phyloP scores from a whole-genome alignment of 2,329 filamentous ascomycete species.

The Amylocarpus encephaloides region DNA sequence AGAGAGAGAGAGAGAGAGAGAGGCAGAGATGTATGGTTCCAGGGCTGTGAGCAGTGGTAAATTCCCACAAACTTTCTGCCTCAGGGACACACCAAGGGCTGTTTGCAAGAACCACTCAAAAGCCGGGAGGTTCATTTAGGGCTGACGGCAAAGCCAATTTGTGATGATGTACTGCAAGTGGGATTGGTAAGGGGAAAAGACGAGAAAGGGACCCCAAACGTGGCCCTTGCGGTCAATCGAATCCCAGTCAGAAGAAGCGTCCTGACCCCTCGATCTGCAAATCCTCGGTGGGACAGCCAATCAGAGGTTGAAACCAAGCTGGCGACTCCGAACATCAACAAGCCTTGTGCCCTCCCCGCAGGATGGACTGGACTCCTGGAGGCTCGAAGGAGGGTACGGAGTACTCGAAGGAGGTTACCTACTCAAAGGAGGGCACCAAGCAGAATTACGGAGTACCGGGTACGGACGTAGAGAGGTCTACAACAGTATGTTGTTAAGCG shows the following conservation, averaged over 20 bases:
- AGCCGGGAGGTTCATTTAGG: constrained; percentile 9
- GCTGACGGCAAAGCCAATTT: constrained; percentile 7
- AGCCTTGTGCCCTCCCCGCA: neutral
- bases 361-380: too few relatives aligned
- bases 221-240: neutral
- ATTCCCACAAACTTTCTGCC: neutral
- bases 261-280: neutral
- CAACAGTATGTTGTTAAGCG: too few relatives aligned
- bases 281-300: neutral
- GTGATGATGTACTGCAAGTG: neutral
- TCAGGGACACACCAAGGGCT: neutral
- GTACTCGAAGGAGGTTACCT: too few relatives aligned
- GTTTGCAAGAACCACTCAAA: neutral
- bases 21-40: neutral
- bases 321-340: constrained; percentile 5
- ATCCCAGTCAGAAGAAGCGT: too few relatives aligned
- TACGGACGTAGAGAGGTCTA: too few relatives aligned
- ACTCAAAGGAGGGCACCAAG: too few relatives aligned
- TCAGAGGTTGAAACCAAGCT: neutral
- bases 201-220: neutral
- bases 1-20: too few relatives aligned
- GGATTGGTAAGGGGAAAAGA: neutral
- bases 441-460: too few relatives aligned
- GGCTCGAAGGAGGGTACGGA: too few relatives aligned
- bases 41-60: constrained; percentile 4